A percentile compares a stretch with the other conserved stretches of the same genome.
Evolutionary conservation across 1,139 yeast species (phyloP).

Genomic region (Lodderomyces theae): DNA sequence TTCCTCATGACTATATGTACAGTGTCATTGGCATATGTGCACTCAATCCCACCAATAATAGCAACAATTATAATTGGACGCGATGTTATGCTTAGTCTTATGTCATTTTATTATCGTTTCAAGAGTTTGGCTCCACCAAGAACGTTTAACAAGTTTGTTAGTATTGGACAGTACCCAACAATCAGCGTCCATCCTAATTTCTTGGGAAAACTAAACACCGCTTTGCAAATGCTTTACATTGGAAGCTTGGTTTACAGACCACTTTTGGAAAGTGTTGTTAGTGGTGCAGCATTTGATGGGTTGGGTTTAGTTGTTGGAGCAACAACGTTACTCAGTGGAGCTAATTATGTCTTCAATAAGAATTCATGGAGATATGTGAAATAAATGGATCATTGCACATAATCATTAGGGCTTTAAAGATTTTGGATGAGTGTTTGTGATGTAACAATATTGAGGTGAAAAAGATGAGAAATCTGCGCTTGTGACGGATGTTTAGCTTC

Average conservation of each 20-base stretch:
- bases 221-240: conserved; percentile 85
- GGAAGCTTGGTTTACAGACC: conserved; percentile 74
- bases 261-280: conserved; percentile 37
- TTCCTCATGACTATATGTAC: conserved; percentile 85
- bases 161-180: conserved; percentile 54
- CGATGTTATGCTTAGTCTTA: conserved; percentile 71
- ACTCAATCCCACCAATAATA: conserved; percentile 64
- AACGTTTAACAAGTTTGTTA: conserved; percentile 65
- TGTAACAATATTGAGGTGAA: conserved; percentile 3
- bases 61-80: conserved; percentile 81
- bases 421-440: conserved; percentile 5
- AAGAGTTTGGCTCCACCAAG: conserved; percentile 73
- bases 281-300: conserved; percentile 14
- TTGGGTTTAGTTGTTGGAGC: conserved; percentile 53
- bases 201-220: conserved; percentile 85
- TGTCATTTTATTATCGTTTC: conserved; percentile 74
- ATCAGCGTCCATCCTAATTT: conserved; percentile 89
- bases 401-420: conserved; percentile 13
- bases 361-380: conserved; percentile 53
- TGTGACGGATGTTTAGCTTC: conserved; percentile 7
- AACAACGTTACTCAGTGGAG: conserved; percentile 78
- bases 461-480: conserved; percentile 2
- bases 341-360: conserved; percentile 67
- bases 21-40: conserved; percentile 64
- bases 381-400: conserved; percentile 13